Percentiles rank a stretch among this genome's conserved stretches.
Evolutionary conservation across 2,329 filamentous ascomycete genomes (phyloP).

Genomic region (Talaromyces islandicus): DNA sequence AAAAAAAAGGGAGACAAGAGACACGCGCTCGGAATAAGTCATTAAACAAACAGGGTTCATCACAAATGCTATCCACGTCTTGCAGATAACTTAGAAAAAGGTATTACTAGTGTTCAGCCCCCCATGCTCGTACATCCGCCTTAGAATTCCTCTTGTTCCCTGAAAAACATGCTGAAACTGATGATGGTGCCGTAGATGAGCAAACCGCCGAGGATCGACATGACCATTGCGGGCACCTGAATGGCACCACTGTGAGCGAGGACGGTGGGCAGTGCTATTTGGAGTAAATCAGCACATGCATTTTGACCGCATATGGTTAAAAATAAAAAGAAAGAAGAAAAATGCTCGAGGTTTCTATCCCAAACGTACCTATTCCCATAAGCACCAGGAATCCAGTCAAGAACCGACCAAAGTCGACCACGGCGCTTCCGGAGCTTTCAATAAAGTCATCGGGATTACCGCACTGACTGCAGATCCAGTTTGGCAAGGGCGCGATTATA

Average conservation of each 20-base stretch:
- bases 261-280: constrained; percentile 72
- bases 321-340: not conserved
- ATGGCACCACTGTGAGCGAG: constrained; percentile 86
- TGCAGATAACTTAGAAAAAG: not conserved
- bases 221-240: constrained; percentile 76
- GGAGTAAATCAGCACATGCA: constrained; percentile 10
- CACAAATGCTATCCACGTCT: not conserved
- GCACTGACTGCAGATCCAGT: constrained; percentile 89
- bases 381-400: constrained; percentile 91
- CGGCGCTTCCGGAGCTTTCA: constrained; percentile 70
- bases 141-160: constrained; percentile 92
- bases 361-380: constrained; percentile 82
- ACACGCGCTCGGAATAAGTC: not conserved
- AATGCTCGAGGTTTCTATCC: not conserved
- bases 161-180: constrained; percentile 97
- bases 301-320: not conserved
- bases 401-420: constrained; percentile 92
- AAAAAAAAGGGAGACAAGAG: not conserved
- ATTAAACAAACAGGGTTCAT: not conserved
- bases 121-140: not conserved
- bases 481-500: constrained; percentile 85
- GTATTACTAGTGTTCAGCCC: not conserved
- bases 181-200: constrained; percentile 98
- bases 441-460: constrained; percentile 95
- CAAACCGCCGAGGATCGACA: constrained; percentile 88